phyloP scores from a whole-genome alignment of 2,329 filamentous ascomycete species.

The Colletotrichum chlorophyti region DNA sequence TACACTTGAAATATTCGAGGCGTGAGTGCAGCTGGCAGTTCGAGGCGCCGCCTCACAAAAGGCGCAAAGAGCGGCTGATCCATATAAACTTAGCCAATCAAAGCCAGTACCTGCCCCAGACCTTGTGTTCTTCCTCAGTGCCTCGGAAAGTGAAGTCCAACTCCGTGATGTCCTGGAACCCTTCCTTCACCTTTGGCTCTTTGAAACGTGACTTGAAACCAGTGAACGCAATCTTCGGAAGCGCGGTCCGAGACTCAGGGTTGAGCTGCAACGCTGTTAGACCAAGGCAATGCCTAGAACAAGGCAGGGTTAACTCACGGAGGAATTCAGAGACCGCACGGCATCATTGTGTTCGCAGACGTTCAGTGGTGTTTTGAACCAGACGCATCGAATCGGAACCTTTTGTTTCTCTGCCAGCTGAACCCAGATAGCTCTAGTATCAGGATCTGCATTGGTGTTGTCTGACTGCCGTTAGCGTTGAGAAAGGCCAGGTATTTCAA shows the following conservation, averaged over 20 bases:
- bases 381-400: conserved; percentile 83
- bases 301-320: conserved; percentile 36
- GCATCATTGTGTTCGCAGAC: conserved; percentile 87
- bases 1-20: no score
- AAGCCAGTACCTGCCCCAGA: conserved; percentile 83
- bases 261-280: conserved; percentile 65
- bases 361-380: conserved; percentile 76
- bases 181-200: conserved; percentile 75
- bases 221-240: conserved; percentile 83
- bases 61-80: no score
- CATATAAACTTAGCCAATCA: no score
- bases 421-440: conserved; percentile 81
- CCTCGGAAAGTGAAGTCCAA: conserved; percentile 81
- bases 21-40: no score
- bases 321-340: conserved; percentile 73
- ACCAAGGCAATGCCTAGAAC: not conserved
- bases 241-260: conserved; percentile 75
- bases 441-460: conserved; percentile 90
- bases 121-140: conserved; percentile 67
- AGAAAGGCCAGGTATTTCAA: no score
- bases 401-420: conserved; percentile 72
- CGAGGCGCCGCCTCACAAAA: no score
- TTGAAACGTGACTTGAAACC: conserved; percentile 77
- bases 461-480: conserved; percentile 60
- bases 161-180: conserved; percentile 80